Conservation (phyloP, 2,329 filamentous ascomycete species). For the Xylaria multiplex region DNA sequence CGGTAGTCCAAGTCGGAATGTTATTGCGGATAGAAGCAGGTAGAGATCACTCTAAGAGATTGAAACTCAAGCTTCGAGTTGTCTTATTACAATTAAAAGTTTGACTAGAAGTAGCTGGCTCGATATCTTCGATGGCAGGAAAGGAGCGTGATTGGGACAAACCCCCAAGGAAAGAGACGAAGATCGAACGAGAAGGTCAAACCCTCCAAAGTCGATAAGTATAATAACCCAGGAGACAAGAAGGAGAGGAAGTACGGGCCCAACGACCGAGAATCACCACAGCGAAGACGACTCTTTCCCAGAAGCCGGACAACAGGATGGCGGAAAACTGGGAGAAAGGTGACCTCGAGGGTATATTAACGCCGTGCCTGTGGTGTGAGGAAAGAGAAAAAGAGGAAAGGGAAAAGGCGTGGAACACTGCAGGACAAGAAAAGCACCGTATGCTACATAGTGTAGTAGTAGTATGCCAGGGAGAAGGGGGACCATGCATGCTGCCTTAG, state of each 20-base stretch:
- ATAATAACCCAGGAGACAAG: constrained; percentile 4
- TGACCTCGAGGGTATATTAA: constrained; percentile 26
- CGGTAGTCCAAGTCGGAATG: constrained; percentile 13
- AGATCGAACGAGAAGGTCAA: not conserved
- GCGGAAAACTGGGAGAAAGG: constrained; percentile 22
- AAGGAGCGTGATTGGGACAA: constrained; percentile 39
- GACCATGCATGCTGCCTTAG: too few species aligned
- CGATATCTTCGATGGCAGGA: constrained; percentile 13
- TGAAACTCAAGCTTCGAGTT: constrained; percentile 25
- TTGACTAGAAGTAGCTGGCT: constrained; percentile 17
- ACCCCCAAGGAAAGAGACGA: constrained; percentile 22
- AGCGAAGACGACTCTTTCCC: constrained; percentile 30
- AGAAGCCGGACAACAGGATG: constrained; percentile 11
- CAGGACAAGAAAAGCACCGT: constrained; percentile 17
- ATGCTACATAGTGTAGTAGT: not conserved
- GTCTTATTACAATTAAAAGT: constrained; percentile 38
- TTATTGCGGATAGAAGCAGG: constrained; percentile 29
- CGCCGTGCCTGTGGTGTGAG: constrained; percentile 23
- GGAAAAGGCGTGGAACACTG: constrained; percentile 21
- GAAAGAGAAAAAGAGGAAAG: constrained; percentile 27
- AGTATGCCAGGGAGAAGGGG: too few species aligned
- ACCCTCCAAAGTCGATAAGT: constrained; percentile 11
- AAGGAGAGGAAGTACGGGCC: constrained; percentile 13
- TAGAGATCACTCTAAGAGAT: constrained; percentile 19
- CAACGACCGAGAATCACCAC: constrained; percentile 30